phyloP scores from a whole-genome alignment of 2,329 filamentous ascomycete species.

The Falciphora oryzae region DNA sequence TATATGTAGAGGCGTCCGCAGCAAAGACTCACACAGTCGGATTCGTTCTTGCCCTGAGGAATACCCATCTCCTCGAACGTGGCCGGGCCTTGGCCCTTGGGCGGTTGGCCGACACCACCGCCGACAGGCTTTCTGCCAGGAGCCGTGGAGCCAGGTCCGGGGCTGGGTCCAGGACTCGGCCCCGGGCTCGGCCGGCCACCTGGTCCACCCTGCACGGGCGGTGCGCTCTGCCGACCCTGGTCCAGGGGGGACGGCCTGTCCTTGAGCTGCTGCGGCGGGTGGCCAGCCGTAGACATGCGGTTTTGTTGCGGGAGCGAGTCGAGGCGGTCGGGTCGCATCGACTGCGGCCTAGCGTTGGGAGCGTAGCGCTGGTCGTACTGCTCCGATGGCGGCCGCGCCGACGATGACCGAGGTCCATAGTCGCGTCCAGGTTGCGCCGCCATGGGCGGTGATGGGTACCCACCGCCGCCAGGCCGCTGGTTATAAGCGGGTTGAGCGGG shows the following conservation, averaged over 20 bases:
- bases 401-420: slow-evolving; percentile 33
- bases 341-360: slow-evolving; percentile 8
- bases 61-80: slow-evolving; percentile 99
- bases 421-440: slow-evolving; percentile 26
- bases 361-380: slow-evolving; percentile 14
- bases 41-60: slow-evolving; percentile 73
- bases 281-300: slow-evolving; percentile 9
- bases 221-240: slow-evolving; percentile 29
- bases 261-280: slow-evolving; percentile 17
- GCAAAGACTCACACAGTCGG: slow-evolving; percentile 70
- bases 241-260: slow-evolving; percentile 19
- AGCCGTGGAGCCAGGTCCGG: slow-evolving; percentile 10
- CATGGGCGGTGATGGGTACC: neutral
- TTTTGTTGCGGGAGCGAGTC: slow-evolving; percentile 19
- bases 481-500: slow-evolving; percentile 13
- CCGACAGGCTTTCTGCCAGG: slow-evolving; percentile 8
- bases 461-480: slow-evolving; percentile 13
- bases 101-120: slow-evolving; percentile 1
- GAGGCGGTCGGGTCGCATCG: slow-evolving; percentile 23
- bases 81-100: slow-evolving; percentile 66
- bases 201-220: slow-evolving; percentile 23
- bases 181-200: slow-evolving; percentile 5
- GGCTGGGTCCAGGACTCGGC: slow-evolving; percentile 23
- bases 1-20: too few species aligned
- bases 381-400: slow-evolving; percentile 20